A percentile compares a stretch with the other conserved stretches of the same genome.
These are phyloP conservation scores for Sordariomycetes sp. DNA, from an alignment of 2,329 filamentous ascomycete genomes.

Conservation along the genomic window DNA sequence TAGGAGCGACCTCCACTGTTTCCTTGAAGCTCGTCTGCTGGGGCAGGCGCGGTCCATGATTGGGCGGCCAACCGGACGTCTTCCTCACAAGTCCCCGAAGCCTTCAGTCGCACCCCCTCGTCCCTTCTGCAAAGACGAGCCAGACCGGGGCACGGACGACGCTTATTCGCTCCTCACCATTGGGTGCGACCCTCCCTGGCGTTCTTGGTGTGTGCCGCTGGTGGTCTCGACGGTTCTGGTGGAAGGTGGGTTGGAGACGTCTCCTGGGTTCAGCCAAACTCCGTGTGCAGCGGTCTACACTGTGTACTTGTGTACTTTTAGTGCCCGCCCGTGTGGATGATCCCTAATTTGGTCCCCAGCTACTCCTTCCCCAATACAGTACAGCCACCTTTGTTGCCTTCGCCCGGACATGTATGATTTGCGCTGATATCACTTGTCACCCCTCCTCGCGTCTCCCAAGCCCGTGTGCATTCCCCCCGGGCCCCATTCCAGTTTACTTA, in stretches of 20 bases:
- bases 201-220: not conserved
- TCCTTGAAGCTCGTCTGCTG: not conserved
- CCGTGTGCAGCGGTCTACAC: not conserved
- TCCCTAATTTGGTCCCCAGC: not conserved
- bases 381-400: not conserved
- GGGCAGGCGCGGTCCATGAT: not conserved
- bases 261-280: not conserved
- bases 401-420: not conserved
- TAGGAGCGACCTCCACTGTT: not conserved
- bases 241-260: no score
- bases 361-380: not conserved
- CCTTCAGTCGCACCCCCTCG: not conserved
- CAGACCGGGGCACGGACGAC: not conserved
- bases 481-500: not conserved
- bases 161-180: not conserved
- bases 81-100: not conserved
- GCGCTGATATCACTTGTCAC: not conserved
- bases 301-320: not conserved
- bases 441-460: not conserved
- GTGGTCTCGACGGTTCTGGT: not conserved
- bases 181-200: not conserved
- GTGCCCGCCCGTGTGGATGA: not conserved
- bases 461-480: not conserved
- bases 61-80: not conserved
- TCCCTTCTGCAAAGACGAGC: not conserved